These are phyloP conservation scores for Penicillium frequentans DNA, from an alignment of 2,329 filamentous ascomycete species.

Conservation along the genomic window DNA sequence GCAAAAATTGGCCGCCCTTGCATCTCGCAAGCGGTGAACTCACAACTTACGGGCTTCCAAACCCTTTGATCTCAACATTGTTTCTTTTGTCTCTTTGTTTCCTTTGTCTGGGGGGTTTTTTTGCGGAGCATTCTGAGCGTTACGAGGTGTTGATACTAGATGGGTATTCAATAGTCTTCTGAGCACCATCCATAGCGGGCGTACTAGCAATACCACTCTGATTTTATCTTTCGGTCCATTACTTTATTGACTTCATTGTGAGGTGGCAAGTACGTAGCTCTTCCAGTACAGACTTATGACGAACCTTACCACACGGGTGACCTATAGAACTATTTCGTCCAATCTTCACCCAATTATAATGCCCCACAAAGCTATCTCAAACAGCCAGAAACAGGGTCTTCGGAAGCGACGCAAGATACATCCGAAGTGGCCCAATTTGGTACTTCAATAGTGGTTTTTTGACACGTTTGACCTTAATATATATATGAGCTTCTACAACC, in stretches of 20 bases:
- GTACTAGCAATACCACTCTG: slow-evolving; percentile 21
- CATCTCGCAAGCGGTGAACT: slow-evolving; percentile 33
- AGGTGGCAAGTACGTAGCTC: no score
- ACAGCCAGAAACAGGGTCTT: no score
- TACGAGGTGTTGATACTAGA: slow-evolving; percentile 5
- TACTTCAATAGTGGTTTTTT: no score
- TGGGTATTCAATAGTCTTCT: background rate
- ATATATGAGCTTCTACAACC: no score
- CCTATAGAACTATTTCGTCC: no score
- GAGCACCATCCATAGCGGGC: slow-evolving; percentile 18
- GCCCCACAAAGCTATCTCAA: no score
- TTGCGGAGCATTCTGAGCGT: slow-evolving; percentile 35
- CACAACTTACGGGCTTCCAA: slow-evolving; percentile 11
- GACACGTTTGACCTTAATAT: no score
- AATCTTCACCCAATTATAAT: no score
- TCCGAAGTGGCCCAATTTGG: no score
- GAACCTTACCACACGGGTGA: no score
- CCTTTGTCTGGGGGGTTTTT: slow-evolving; percentile 7
- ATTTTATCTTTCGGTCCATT: slow-evolving; percentile 1
- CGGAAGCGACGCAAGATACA: no score
- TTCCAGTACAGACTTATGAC: no score
- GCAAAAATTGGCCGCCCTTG: slow-evolving; percentile 42
- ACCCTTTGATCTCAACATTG: slow-evolving; percentile 1
- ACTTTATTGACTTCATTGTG: background rate
- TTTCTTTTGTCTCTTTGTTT: slow-evolving; percentile 8